Base-by-base conservation (phyloP, 352 stramenopile species). In the Phytopythium delawarense region DNA sequence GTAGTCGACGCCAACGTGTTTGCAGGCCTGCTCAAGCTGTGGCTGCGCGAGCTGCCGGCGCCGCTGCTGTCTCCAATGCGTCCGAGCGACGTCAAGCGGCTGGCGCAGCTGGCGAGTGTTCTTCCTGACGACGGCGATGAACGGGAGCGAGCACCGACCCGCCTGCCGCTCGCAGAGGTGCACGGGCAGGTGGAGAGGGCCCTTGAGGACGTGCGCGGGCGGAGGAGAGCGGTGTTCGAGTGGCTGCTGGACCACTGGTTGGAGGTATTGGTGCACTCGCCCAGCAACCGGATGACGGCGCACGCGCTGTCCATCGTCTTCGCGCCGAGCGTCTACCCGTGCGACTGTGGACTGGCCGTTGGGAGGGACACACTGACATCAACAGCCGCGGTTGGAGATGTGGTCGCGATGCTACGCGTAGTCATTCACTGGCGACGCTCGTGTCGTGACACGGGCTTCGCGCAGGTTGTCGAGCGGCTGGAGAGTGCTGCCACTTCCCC, bases 211-310 rank as follows among this genome's bases (percentile, higher is more conserved):
- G 25, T 59, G 11, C 12, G 7, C 1, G 53, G 53, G 1, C n/a
- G 37, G 18, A 16, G 25, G 15, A 45, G 55, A 18, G 66, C 62
- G 1, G 71, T 90, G 12, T 61, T 90, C 12, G 69, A 85, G 12
- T 88, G 81, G 81, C 69, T 90, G n/a, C 68, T 87, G 4, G 78
- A 88, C 60, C 81, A 90, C 67, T 76, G 81, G 73, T 59, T 85
- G 11, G 78, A 90, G 49, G 75, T 90, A 49, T 65, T 73, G 7
- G 42, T 62, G 0, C 56, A 81, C 50, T 66, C 62, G 32, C 21
- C 40, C 15, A 52, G 40, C 18, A 90, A 90, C 67, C 68, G 65
- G 9, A 90, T 90, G 81, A 80, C 69, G 3, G 65, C 70, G 0
- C 73, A 83, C 37, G 75, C 74, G 21, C 62, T 90, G 8, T 70